Base-by-base conservation (phyloP, 139 green algal genomes). In the Chlorella sp. region DNA sequence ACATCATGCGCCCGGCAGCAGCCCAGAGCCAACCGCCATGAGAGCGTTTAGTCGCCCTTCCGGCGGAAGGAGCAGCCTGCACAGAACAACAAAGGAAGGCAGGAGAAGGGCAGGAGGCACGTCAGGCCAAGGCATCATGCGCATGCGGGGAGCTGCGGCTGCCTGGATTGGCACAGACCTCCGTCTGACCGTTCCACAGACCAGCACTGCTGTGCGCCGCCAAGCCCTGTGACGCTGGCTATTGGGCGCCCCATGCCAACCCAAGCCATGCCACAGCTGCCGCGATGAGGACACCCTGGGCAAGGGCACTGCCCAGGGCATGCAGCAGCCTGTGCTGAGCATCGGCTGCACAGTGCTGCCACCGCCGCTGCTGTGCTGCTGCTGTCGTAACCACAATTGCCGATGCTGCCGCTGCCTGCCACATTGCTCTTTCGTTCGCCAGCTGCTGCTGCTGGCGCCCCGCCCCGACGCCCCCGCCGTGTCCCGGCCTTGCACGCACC, bases 1-100 rank as follows among this genome's bases (percentile, higher is more conserved):
- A 83, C 61, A 57, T 32, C 82, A 86, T 76, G 64, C 64, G 21
- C 64, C 21, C 34, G 53, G 16, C 40, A 14, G n/a, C 82, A 34
- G 80, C 83, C 83, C 60, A 30, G 42, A 26, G 26, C 36, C 37
- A 87, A 34, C 36, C 32, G 16, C 68, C 48, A 30, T 28, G 34
- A 32, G 37, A 39, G 39, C 26, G 83, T 68, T 97, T 95, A 99
- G 83, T 99, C 97, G 89, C 95, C 96, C 96, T 99, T 99, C 87
- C 93, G 92, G 32, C 97, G 94, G 96, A 99, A 99, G n/a, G 94
- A 97, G 97, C 97, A 99, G 86, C 96, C 95, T 97, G 93, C 86
- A 90, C 15, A 32, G 24, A 7, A 0, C 39, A 80, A 48, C 26
- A 21, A 21, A 36, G 30, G 61, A 14, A 75, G 81, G 7, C 78